These are phyloP conservation scores for Fragaria nilgerrensis DNA, from an alignment of 306 rosid species.

Conservation along the genomic window DNA sequence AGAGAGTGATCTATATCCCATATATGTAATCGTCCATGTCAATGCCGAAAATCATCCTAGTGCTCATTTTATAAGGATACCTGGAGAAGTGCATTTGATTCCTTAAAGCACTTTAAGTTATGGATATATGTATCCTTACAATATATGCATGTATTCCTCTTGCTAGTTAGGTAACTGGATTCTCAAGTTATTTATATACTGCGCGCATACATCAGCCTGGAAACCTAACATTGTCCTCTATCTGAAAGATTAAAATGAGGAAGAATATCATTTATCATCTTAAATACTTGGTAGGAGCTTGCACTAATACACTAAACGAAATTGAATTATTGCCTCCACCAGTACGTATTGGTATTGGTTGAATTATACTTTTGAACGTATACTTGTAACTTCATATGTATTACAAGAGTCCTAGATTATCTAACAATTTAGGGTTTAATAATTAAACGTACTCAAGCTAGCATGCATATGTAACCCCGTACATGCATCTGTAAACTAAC, in stretches of 20 bases:
- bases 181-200: not conserved
- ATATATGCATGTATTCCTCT: conserved; percentile 9
- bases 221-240: not conserved
- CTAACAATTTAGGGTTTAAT: not conserved
- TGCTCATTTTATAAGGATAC: conserved; percentile 14
- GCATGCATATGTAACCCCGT: no score
- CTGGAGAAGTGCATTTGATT: conserved; percentile 40
- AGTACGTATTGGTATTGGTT: no score
- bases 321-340: not conserved
- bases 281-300: not conserved
- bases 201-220: not conserved
- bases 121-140: conserved; percentile 34
- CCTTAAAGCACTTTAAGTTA: conserved; percentile 32
- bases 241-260: not conserved
- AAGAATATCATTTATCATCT: not conserved
- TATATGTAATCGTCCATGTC: not conserved
- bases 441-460: not conserved
- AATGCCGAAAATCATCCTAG: not conserved
- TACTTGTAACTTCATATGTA: no score
- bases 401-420: not conserved
- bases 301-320: not conserved
- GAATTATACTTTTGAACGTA: not conserved
- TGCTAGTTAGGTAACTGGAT: not conserved
- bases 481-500: no score
- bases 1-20: not conserved